These are phyloP conservation scores for Penicillium corylophilum DNA, from an alignment of 2,329 filamentous ascomycete species.

Conservation along the genomic window DNA sequence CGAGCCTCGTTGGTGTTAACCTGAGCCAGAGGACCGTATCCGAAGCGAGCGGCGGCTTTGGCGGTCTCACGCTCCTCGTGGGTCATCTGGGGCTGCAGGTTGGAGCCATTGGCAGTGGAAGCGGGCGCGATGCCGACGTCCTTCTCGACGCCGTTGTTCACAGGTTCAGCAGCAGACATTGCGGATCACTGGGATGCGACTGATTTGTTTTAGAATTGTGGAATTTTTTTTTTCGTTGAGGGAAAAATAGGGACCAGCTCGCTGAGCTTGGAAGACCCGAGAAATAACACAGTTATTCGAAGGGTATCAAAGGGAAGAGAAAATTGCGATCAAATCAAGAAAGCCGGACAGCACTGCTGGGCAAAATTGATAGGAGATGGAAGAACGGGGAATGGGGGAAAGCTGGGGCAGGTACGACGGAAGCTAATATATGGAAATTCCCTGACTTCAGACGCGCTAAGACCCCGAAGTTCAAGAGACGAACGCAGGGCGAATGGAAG, in stretches of 20 bases:
- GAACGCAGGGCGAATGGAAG: conserved; percentile 13
- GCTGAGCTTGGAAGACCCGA: conserved; percentile 20
- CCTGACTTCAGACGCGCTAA: neutral
- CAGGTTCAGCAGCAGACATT: conserved; percentile 29
- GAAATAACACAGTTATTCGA: conserved; percentile 26
- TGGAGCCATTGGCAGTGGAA: conserved; percentile 9
- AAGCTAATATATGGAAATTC: conserved; percentile 20
- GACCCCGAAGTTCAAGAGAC: neutral
- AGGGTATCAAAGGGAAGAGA: conserved; percentile 1
- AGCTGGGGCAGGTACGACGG: conserved; percentile 5
- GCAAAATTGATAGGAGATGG: conserved; percentile 15
- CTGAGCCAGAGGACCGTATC: conserved; percentile 53
- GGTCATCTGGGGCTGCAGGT: conserved; percentile 38
- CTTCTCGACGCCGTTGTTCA: conserved; percentile 33
- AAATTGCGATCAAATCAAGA: conserved; percentile 14
- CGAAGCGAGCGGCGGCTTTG: conserved; percentile 47
- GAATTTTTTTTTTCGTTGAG: conserved; percentile 4
- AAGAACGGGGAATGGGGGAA: neutral
- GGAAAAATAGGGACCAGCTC: conserved; percentile 23
- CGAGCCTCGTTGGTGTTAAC: conserved; percentile 47
- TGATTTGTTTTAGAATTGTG: neutral
- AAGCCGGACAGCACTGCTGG: conserved; percentile 32
- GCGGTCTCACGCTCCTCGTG: conserved; percentile 47
- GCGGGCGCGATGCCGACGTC: conserved; percentile 20
- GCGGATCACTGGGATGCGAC: conserved; percentile 7